Conservation (phyloP, 2,329 filamentous ascomycete species). For the Sporothrix globosa region DNA sequence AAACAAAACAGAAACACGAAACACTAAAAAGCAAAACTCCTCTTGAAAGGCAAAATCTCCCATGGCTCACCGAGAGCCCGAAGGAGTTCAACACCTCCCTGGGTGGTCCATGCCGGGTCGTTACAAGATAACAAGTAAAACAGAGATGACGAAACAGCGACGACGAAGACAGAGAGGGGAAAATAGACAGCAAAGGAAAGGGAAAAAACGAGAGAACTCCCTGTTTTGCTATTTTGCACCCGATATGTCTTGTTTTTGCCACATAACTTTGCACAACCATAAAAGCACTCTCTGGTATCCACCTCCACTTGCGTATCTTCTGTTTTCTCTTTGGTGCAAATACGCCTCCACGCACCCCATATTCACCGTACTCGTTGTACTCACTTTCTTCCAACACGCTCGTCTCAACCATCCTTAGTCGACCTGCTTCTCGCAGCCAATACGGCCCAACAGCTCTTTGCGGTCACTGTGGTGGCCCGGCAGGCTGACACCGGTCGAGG, state of each 20-base stretch:
- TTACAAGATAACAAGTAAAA: conserved; percentile 16
- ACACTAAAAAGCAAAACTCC: conserved; percentile 12
- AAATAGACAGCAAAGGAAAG: conserved; percentile 12
- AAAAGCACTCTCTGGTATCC: not conserved
- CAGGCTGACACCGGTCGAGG: conserved; percentile 65
- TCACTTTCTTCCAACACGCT: not conserved
- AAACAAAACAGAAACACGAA: not conserved
- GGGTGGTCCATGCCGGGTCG: conserved; percentile 2
- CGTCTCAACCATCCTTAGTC: conserved; percentile 43
- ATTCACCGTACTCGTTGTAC: not conserved
- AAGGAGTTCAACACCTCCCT: not conserved
- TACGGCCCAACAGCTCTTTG: conserved; percentile 79
- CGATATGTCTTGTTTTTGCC: conserved; percentile 8
- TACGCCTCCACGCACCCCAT: not conserved
- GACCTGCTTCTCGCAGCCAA: conserved; percentile 79
- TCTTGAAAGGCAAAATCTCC: not conserved
- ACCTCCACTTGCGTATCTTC: not conserved
- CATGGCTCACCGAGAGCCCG: conserved; percentile 1
- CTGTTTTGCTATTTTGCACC: conserved; percentile 22
- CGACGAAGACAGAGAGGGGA: not conserved
- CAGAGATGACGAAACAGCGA: not conserved
- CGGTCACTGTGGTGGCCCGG: conserved; percentile 72
- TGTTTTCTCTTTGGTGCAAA: not conserved
- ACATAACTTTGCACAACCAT: not conserved
- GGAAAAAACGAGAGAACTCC: not conserved